These are phyloP conservation scores for Pseudomicrostroma phylloplanum DNA, from an alignment of 1,284 basidiomycete species.

Conservation along the genomic window DNA sequence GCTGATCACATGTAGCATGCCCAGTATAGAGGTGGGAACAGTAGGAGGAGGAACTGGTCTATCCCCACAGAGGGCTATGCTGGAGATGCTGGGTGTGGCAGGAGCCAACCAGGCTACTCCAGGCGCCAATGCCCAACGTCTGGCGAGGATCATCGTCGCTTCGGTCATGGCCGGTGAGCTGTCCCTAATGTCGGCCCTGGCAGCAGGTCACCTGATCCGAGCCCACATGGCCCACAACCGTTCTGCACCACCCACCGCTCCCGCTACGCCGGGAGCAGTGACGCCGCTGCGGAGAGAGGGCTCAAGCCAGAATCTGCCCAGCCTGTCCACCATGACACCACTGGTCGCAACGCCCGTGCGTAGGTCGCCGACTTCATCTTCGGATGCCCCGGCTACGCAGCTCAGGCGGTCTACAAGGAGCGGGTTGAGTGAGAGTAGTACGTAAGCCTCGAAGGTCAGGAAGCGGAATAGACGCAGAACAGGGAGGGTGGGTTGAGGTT, in stretches of 20 bases:
- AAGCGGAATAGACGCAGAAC: too few species aligned
- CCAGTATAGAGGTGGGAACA: constrained; percentile 57
- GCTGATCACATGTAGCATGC: constrained; percentile 55
- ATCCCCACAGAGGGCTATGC: constrained; percentile 43
- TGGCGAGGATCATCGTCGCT: constrained; percentile 48
- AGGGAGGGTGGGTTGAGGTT: too few species aligned
- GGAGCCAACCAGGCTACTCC: constrained; percentile 42
- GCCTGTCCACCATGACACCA: constrained; percentile 31
- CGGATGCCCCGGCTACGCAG: too few species aligned
- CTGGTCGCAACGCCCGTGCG: constrained; percentile 33
- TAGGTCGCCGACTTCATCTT: too few species aligned
- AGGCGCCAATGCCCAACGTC: constrained; percentile 47
- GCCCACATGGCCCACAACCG: constrained; percentile 51
- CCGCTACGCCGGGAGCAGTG: constrained; percentile 39
- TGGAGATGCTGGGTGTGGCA: constrained; percentile 47
- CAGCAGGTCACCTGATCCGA: constrained; percentile 48
- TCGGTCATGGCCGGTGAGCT: constrained; percentile 50
- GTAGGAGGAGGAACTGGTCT: constrained; percentile 80
- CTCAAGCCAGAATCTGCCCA: neutral
- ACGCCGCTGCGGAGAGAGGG: constrained; percentile 22
- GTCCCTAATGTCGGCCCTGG: constrained; percentile 45
- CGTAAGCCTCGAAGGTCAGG: too few species aligned
- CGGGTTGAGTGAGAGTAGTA: too few species aligned
- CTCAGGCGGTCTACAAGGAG: too few species aligned
- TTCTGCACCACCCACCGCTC: constrained; percentile 27